Percentiles rank a stretch among this genome's conserved stretches.
These are phyloP conservation scores for Torrubiellomyces zombiae DNA, from an alignment of 2,329 filamentous ascomycete species.

Conservation along the genomic window DNA sequence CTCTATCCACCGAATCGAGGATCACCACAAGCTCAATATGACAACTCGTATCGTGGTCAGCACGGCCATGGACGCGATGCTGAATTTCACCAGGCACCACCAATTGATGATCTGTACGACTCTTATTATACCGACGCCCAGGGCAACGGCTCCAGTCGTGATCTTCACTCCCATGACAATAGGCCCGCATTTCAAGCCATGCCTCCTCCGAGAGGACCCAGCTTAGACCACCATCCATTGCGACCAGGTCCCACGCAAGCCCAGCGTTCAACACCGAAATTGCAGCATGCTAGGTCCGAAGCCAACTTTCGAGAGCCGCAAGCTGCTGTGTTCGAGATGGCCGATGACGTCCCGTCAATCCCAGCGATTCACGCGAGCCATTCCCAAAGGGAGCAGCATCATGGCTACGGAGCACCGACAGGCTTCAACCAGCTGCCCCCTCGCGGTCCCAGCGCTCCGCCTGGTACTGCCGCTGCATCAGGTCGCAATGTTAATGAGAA, in stretches of 20 bases:
- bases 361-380: conserved; percentile 25
- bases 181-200: conserved; percentile 28
- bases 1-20: conserved; percentile 27
- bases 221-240: conserved; percentile 32
- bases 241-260: conserved; percentile 24
- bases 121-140: conserved; percentile 30
- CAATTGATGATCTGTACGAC: conserved; percentile 36
- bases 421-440: conserved; percentile 12
- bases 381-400: conserved; percentile 11
- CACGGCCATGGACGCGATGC: conserved; percentile 16
- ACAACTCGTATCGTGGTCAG: conserved; percentile 13
- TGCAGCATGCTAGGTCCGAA: conserved; percentile 49
- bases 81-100: conserved; percentile 10
- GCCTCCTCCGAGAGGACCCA: conserved; percentile 15
- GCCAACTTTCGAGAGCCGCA: conserved; percentile 48
- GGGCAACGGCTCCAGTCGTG: conserved; percentile 12
- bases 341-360: conserved; percentile 39
- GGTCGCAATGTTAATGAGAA: conserved; percentile 4
- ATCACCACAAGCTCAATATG: conserved; percentile 17
- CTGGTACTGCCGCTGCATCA: conserved; percentile 9
- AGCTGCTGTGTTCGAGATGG: conserved; percentile 59
- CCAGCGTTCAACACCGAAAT: conserved; percentile 32
- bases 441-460: conserved; percentile 16
- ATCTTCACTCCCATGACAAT: no score
- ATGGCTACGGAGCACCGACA: conserved; percentile 9